These are phyloP conservation scores for Podosphaera leucotricha DNA, from an alignment of 2,329 filamentous ascomycete genomes.

Conservation along the genomic window DNA sequence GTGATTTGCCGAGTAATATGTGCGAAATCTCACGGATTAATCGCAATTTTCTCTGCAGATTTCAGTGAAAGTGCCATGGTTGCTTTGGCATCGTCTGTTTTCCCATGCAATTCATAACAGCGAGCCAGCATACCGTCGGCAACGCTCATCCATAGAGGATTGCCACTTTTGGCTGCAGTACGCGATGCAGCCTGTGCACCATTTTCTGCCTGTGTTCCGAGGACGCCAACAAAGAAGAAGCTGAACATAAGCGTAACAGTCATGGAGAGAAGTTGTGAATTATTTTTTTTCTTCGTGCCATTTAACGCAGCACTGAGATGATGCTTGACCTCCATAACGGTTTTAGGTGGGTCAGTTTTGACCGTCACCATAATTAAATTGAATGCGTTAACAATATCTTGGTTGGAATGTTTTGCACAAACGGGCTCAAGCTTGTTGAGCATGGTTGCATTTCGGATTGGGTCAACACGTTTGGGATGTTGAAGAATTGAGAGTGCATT, in stretches of 20 bases:
- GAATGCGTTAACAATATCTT: slow-evolving; percentile 56
- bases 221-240: slow-evolving; percentile 27
- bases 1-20: not conserved
- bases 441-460: slow-evolving; percentile 32
- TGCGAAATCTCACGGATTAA: not conserved
- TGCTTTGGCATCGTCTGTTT: slow-evolving; percentile 25
- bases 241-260: slow-evolving; percentile 67
- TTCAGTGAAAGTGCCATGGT: slow-evolving; percentile 21
- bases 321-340: slow-evolving; percentile 56
- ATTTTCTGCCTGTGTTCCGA: slow-evolving; percentile 67
- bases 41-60: slow-evolving; percentile 8
- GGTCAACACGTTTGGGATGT: slow-evolving; percentile 30
- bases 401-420: slow-evolving; percentile 45
- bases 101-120: slow-evolving; percentile 50
- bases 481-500: slow-evolving; percentile 54
- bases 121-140: slow-evolving; percentile 57
- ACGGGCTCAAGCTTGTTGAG: slow-evolving; percentile 42
- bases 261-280: slow-evolving; percentile 62
- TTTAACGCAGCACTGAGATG: slow-evolving; percentile 51
- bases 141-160: slow-evolving; percentile 57
- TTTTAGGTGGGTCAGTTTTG: slow-evolving; percentile 32
- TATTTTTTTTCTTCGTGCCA: slow-evolving; percentile 43
- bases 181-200: slow-evolving; percentile 45
- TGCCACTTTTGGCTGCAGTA: slow-evolving; percentile 46
- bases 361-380: slow-evolving; percentile 51